Evolutionary conservation across 75 land plant genomes (phyloP).

Genomic region (Isoetes taiwanensis): DNA sequence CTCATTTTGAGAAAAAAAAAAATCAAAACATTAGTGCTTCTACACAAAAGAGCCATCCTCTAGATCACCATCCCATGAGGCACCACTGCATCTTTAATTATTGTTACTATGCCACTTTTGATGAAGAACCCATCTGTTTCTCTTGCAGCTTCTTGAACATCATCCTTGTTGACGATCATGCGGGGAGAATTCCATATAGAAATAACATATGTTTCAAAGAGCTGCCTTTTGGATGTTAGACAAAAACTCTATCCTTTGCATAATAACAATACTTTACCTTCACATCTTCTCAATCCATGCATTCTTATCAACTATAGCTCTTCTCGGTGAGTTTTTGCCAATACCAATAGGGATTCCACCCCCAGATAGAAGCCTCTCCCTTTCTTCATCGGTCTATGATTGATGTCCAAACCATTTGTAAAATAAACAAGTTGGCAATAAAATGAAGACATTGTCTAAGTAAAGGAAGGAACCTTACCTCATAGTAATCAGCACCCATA

Average conservation of each 20-base stretch:
- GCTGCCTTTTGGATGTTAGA: too few relatives aligned
- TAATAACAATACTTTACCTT: slow-evolving; percentile 34
- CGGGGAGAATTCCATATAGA: slow-evolving; percentile 31
- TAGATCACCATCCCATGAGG: slow-evolving; percentile 76
- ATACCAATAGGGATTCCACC: slow-evolving; percentile 96
- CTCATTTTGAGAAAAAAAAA: too few relatives aligned
- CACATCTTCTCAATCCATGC: slow-evolving; percentile 91
- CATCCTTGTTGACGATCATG: slow-evolving; percentile 84
- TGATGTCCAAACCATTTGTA: too few relatives aligned
- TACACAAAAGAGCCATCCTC: too few relatives aligned
- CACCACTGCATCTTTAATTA: slow-evolving; percentile 93
- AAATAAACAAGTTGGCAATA: too few relatives aligned
- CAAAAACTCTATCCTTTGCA: too few relatives aligned
- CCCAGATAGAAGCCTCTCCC: slow-evolving; percentile 47
- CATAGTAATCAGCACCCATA: slow-evolving; percentile 45
- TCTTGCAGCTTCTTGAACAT: slow-evolving; percentile 97
- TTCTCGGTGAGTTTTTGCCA: slow-evolving; percentile 70
- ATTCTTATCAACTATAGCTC: slow-evolving; percentile 98
- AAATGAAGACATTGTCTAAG: too few relatives aligned
- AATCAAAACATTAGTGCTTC: too few relatives aligned
- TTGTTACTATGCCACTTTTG: slow-evolving; percentile 95
- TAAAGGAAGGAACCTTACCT: too few relatives aligned
- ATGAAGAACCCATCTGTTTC: slow-evolving; percentile 99
- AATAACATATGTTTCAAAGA: too few relatives aligned
- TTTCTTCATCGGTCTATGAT: slow-evolving; percentile 97